Conservation (phyloP, 805 yeast species). For the Ogataea chonburiensis region DNA sequence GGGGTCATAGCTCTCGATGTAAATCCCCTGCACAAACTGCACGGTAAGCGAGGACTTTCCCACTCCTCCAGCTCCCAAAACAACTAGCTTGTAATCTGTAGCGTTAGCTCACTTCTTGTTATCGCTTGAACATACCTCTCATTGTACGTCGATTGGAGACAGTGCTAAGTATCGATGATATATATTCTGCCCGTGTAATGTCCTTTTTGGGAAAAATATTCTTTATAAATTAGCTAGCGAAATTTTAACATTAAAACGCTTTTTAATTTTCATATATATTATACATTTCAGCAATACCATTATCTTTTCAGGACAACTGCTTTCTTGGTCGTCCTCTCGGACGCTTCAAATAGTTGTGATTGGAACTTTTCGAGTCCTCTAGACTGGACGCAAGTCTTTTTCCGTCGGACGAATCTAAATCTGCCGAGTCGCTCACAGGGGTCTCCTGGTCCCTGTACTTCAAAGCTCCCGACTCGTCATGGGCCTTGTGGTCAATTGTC, state of each 20-base stretch:
- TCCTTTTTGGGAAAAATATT: conserved; percentile 10
- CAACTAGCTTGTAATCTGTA: conserved; percentile 84
- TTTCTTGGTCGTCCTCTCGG: conserved; percentile 30
- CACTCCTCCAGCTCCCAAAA: conserved; percentile 95
- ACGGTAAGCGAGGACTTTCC: conserved; percentile 94
- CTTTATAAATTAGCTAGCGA: no score
- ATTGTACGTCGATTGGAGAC: not conserved
- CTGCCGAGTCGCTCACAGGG: conserved; percentile 5
- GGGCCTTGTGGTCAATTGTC: conserved; percentile 2
- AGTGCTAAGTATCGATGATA: no score
- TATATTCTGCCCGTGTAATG: conserved; percentile 4
- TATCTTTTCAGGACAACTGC: conserved; percentile 10
- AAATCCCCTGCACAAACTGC: conserved; percentile 87
- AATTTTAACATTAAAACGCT: no score
- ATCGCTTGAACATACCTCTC: conserved; percentile 8
- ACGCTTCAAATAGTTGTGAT: conserved; percentile 24
- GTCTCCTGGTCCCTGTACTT: conserved; percentile 7
- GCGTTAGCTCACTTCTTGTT: not conserved
- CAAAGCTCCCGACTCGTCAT: conserved; percentile 4
- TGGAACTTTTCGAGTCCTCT: conserved; percentile 5
- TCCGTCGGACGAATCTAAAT: conserved; percentile 6
- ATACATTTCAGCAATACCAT: conserved; percentile 1
- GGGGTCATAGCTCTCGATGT: conserved; percentile 91
- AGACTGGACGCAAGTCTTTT: conserved; percentile 13
- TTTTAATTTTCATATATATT: no score